These are phyloP conservation scores for Pyricularia sp. DNA, from an alignment of 2,329 filamentous ascomycete species.

Conservation along the genomic window DNA sequence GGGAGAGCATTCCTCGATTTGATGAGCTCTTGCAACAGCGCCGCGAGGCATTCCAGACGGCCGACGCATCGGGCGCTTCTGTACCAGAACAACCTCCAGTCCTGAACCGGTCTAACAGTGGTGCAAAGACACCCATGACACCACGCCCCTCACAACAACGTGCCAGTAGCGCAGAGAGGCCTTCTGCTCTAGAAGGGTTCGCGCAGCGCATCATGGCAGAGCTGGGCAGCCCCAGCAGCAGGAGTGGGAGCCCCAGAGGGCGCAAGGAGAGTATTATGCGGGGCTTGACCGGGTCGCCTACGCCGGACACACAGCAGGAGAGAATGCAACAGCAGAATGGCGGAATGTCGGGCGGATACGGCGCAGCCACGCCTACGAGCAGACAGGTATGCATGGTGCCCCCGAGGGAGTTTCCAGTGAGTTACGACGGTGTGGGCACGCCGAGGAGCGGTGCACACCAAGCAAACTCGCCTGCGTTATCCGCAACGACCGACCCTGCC, in stretches of 20 bases:
- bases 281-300: slow-evolving; percentile 11
- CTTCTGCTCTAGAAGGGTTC: slow-evolving; percentile 45
- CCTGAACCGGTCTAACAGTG: slow-evolving; percentile 7
- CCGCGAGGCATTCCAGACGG: slow-evolving; percentile 50
- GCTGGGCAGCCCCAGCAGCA: slow-evolving; percentile 35
- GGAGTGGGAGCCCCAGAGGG: slow-evolving; percentile 35
- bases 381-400: slow-evolving; percentile 17
- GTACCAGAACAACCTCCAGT: slow-evolving; percentile 11
- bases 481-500: slow-evolving; percentile 16
- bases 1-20: slow-evolving; percentile 54
- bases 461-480: slow-evolving; percentile 10
- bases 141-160: slow-evolving; percentile 16
- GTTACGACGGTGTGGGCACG: slow-evolving; percentile 19
- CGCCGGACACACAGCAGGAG: neutral
- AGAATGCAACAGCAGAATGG: neutral
- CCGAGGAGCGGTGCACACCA: slow-evolving; percentile 12
- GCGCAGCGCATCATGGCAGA: slow-evolving; percentile 51
- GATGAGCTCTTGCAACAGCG: slow-evolving; percentile 56
- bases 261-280: slow-evolving; percentile 26
- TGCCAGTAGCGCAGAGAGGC: slow-evolving; percentile 29
- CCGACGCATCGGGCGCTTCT: slow-evolving; percentile 28
- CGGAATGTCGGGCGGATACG: slow-evolving; percentile 12
- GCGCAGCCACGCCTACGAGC: slow-evolving; percentile 16
- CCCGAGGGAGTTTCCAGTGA: slow-evolving; percentile 29
- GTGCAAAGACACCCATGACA: slow-evolving; percentile 7